A percentile compares a stretch with the other conserved stretches of the same genome.
Conservation (phyloP, 345 rosid genomes). For the Odontarrhena argentea region DNA sequence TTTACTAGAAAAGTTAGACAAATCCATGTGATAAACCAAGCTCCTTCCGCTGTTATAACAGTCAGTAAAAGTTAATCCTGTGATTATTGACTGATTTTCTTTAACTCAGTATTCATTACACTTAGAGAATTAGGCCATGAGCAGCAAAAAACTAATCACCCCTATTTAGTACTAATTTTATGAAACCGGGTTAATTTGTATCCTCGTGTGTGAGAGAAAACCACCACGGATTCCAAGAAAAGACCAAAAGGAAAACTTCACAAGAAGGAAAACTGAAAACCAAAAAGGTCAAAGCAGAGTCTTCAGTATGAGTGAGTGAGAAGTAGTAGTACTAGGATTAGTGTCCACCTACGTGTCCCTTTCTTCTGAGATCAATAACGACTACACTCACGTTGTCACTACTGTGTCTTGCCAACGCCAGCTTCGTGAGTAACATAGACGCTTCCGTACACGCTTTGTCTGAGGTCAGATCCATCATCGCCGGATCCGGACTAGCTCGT, state of each 20-base stretch:
- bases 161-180: neutral
- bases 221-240: constrained; percentile 19
- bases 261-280: neutral
- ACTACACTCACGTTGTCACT: constrained; percentile 85
- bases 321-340: neutral
- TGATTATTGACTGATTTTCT: neutral
- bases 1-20: neutral
- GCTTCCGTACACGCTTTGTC: constrained; percentile 78
- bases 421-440: constrained; percentile 69
- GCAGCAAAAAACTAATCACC: neutral
- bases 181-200: constrained; percentile 10
- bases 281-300: neutral
- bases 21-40: neutral
- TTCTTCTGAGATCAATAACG: constrained; percentile 71
- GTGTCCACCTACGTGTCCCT: constrained; percentile 28
- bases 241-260: neutral
- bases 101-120: neutral
- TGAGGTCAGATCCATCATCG: neutral
- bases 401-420: constrained; percentile 79
- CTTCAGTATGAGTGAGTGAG: neutral
- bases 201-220: neutral
- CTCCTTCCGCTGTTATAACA: too few species aligned
- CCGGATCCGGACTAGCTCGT: neutral
- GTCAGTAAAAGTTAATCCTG: neutral
- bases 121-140: neutral